Base-by-base conservation (phyloP, 768 basidiomycete species). In the Hydnum rufescens region DNA sequence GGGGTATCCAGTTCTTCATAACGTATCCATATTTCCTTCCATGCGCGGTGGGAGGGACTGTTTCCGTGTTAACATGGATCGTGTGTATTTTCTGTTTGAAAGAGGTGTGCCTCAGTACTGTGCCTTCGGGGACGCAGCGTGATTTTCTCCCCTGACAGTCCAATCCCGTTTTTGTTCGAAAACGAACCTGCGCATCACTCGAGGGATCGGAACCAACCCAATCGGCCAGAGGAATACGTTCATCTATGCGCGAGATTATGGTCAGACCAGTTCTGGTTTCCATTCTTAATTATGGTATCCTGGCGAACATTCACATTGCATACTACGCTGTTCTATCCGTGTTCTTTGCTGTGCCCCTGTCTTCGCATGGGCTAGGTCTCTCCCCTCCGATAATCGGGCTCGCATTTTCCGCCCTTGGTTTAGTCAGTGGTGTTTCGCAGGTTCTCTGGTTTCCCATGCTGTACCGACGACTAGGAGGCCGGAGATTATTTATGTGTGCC, bases 231-330 rank as follows among this genome's bases (percentile, higher is more conserved):
- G 34, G 8, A 8, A 8, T 39, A 19, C 19, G 8, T 26, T 47
- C 51, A 22, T 52, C 55, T 18, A 13, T 58, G 16, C 4, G 57
- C 6, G 34, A 54, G 26, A 46, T 57, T 23, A 23, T 54, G 19
- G 54, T 53, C 5, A 42, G 23, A 23, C 43, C 29, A 4, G 78
- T 85, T 1, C 60, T 82, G 39, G 64, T 79, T 46, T 72, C 80
- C 4, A 73, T 75, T 16, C 66, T 68, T 16, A 84, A 84, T 59
- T 86, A 84, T 61, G 77, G 72, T 0, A 60, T 66, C 25, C 70
- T 85, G 23, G 74, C 80, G 3, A 64, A 82, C 3, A 62, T 80
- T 36, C 82, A 85, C 53, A 82, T 84, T 43, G 64, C 77, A 6
- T 75, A 74, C 58, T 75, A 74, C 47, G 72, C 78, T 5, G 64